Base-by-base conservation (phyloP, 257 asterid species). In the Jasminum sambac region DNA sequence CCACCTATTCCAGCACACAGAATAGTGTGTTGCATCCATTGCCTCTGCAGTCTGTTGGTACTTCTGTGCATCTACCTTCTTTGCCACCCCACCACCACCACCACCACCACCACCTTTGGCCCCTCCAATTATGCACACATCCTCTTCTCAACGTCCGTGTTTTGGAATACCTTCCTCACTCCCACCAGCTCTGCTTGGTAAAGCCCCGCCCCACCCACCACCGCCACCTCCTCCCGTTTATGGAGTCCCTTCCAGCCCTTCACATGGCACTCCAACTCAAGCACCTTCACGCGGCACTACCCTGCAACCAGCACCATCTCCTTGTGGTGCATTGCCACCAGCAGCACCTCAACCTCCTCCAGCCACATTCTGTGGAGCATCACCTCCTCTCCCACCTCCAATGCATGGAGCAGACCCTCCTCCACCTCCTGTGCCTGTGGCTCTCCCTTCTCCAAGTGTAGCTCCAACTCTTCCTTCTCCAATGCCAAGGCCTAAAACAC, bases 281-380 rank as follows among this genome's bases (percentile, higher is more conserved):
- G 81, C 76, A 9, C 71, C 72, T 37, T 41, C 42, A 2, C 67
- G 6, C 23, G 74, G 83, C 16, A 57, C 68, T 36, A 76, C 78
- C 7, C 68, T 60, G 19, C 79, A 69, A 5, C 76, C 73, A 0
- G 78, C 72, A 5, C 71, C 83, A 16, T 60, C 74, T 36, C 70
- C 69, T 48, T 16, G 63, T 44, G 64, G 13, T 43, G 63, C 80
- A 24, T n/a, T 50, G 62, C 62, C 82, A 0, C 77, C 86, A 0
- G 75, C 82, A 2, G 83, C 92, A 6, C 83, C 93, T 5, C 82
- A 80, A 0, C 80, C 81, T 21, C 78, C 70, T 0, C 78, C 84
- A 50, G 69, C 70, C 77, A 43, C 76, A 38, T 24, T 12, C 5
- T 40, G 42, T 16, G 23, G 69, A 41, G 24, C 13, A 43, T 38